phyloP scores from a whole-genome alignment of 495 filamentous ascomycete species.

The Trichoderma reesei region DNA sequence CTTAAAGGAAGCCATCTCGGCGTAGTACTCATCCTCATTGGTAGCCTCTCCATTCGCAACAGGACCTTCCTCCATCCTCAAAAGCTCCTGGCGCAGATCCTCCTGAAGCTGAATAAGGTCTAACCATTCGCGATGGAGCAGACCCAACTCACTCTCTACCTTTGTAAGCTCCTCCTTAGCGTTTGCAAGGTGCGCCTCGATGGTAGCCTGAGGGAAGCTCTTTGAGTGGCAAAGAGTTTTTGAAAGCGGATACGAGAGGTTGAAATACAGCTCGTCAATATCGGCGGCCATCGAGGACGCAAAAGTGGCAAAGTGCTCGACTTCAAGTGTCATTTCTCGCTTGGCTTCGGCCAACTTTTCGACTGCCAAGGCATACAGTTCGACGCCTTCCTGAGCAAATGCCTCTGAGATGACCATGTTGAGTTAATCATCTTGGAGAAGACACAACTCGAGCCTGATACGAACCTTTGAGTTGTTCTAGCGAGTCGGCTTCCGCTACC shows the following conservation, averaged over 20 bases:
- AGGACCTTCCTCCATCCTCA: neutral
- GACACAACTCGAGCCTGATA: neutral
- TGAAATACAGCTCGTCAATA: neutral
- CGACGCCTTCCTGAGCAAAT: neutral
- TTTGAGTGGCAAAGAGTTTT: neutral
- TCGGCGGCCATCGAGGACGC: neutral
- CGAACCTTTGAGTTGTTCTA: neutral
- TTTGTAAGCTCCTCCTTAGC: neutral
- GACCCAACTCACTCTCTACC: neutral
- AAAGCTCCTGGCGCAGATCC: neutral
- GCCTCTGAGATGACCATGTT: neutral
- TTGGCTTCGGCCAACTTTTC: neutral
- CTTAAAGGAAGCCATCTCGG: neutral
- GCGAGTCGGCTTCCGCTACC: neutral
- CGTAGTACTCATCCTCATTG: neutral
- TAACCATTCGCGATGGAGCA: neutral
- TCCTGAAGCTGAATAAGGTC: neutral
- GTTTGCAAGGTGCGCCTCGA: neutral
- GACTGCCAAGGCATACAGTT: neutral
- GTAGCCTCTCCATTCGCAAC: neutral
- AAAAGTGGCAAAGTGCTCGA: neutral
- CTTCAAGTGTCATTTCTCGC: neutral
- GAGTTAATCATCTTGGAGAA: neutral
- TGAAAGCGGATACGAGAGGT: neutral
- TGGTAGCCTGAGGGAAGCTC: neutral